Evolutionary conservation across 306 rosid genomes (phyloP), one percentile per base, ranked within the genome.

Genomic region (Vachellia pachyceras): DNA sequence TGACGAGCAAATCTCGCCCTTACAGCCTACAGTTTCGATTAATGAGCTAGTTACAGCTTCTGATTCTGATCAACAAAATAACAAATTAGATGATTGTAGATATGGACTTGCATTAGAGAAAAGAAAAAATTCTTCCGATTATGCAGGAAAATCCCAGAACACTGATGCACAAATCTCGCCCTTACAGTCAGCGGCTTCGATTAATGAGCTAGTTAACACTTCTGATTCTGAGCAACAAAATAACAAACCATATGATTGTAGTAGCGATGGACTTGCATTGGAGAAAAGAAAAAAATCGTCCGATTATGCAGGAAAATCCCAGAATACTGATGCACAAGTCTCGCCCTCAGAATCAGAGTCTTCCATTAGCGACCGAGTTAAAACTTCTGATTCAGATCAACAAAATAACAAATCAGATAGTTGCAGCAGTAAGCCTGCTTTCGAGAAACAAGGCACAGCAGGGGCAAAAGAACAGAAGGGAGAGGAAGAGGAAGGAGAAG

Each of bases 391-490:
- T 36, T 35, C 73, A 4, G 69, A 37, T 5, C 72, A 66, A 25
- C 64, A 80, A 45, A 50, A 78, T 3, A 72, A 12, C n/a, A 82
- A 60, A 42, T 73, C 18, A 77, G 80, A 72, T 44, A 66, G 29
- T 65, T 76, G 36, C 50, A 36, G 67, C 12, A 60, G 55, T 25
- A 3, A 33, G 35, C 35, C 57, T 6, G 86, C 76, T 69, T 29
- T 52, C 7, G 83, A 80, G 39, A 60, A 5, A 15, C 82, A 72
- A 23, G 83, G 77, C 71, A 33, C 73, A 3, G 90, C 82, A 29
- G 87, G 88, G 3, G 80, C 36, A 22, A 88, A 86, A 4, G 89
- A 84, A 1, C 87, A 86, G 5, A 89, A 85, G 0, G n/a, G n/a
- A n/a, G n/a, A n/a, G n/a, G n/a, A n/a, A n/a, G 77, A 35, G 13